A percentile compares a stretch with the other conserved stretches of the same genome.
These are phyloP conservation scores for Lactarius vividus DNA, from an alignment of 768 basidiomycete species.

Conservation along the genomic window DNA sequence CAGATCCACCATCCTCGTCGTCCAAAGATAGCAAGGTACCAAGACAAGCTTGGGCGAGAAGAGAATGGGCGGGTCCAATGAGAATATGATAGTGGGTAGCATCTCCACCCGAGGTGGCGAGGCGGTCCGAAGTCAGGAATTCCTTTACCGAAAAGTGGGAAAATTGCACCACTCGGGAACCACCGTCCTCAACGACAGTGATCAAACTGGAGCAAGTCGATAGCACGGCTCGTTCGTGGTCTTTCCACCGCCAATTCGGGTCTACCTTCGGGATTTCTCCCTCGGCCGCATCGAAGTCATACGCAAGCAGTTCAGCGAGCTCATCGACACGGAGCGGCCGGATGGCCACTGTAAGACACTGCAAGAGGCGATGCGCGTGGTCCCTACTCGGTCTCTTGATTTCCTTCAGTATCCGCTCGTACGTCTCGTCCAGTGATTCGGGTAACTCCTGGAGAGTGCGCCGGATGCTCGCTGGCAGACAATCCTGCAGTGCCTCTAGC, in stretches of 20 bases:
- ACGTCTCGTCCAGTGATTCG: background rate
- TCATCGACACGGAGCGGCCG: no score
- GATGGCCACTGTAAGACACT: background rate
- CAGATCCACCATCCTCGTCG: background rate
- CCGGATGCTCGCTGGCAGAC: background rate
- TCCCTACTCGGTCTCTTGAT: background rate
- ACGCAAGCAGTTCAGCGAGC: no score
- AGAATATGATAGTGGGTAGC: background rate
- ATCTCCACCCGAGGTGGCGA: background rate
- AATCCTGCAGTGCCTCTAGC: no score
- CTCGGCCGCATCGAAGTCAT: no score
- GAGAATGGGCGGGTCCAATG: no score
- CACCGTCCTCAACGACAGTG: background rate
- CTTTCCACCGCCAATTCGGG: background rate
- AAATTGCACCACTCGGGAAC: background rate
- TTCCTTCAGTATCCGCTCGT: background rate
- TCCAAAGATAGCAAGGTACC: background rate
- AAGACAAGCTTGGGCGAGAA: background rate
- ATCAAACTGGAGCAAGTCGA: background rate
- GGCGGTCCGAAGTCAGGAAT: background rate
- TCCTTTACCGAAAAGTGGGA: background rate
- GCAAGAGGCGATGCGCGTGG: background rate
- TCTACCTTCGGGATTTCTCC: no score
- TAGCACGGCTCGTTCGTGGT: background rate
- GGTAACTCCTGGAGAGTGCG: background rate